Conservation (phyloP, 805 yeast genomes). For the Kodamaea sagamina region DNA sequence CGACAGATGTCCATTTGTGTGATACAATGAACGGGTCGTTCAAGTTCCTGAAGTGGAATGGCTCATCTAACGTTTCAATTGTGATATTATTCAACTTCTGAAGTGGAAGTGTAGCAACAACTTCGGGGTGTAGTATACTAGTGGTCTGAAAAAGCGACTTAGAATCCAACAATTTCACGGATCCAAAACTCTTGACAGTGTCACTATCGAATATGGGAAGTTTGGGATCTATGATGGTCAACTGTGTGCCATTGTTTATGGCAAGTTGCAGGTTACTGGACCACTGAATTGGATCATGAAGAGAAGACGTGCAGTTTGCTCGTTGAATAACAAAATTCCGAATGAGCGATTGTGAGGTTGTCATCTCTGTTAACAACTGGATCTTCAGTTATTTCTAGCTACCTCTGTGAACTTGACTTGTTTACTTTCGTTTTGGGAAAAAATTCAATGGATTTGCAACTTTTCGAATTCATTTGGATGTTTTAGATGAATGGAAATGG, state of each 20-base stretch:
- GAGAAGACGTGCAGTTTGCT: conserved; percentile 12
- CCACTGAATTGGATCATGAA: conserved; percentile 33
- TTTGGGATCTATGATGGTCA: conserved; percentile 41
- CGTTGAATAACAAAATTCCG: conserved; percentile 7
- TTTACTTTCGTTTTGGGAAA: neutral
- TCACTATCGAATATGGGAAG: conserved; percentile 33
- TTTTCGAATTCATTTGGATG: too few relatives aligned
- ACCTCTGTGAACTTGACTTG: too few relatives aligned
- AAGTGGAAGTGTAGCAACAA: conserved; percentile 29
- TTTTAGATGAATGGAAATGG: too few relatives aligned
- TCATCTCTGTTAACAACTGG: conserved; percentile 1
- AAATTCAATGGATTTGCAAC: too few relatives aligned
- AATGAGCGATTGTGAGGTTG: conserved; percentile 7
- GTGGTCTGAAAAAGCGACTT: conserved; percentile 28
- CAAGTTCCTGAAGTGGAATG: conserved; percentile 32
- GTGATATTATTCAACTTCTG: conserved; percentile 30
- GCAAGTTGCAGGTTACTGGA: conserved; percentile 40
- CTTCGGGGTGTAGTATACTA: conserved; percentile 31
- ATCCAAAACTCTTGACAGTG: conserved; percentile 22
- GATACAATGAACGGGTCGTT: conserved; percentile 34
- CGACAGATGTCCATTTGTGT: conserved; percentile 37
- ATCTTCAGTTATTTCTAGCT: too few relatives aligned
- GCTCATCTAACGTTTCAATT: conserved; percentile 28
- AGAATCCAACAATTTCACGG: conserved; percentile 23
- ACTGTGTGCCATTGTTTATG: conserved; percentile 33